Evolutionary conservation across 768 basidiomycete species (phyloP), one percentile per base, ranked within the genome.

Genomic region (Lentinus brumalis): DNA sequence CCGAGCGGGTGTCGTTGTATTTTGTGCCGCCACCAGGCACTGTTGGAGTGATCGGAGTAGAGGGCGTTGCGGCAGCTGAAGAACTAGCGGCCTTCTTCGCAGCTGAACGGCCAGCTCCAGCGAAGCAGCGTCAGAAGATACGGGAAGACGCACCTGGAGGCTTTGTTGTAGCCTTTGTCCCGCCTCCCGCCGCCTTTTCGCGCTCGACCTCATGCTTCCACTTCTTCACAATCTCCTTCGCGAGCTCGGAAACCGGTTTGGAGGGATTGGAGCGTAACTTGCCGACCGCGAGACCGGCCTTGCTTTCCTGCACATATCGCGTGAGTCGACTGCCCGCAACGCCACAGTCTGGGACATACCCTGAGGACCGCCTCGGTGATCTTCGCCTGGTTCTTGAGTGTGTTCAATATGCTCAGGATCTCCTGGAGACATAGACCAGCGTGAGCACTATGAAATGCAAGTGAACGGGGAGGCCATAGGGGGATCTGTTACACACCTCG

Each of bases 151-250:
- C 68, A 81, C 81, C 80, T 66, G 74, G 71, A 35, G 66, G 66
- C 57, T 76, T 78, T 5, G 67, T 18, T 26, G 57, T 50, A 14
- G 53, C 35, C 64, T 66, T 46, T 10, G 42, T 35, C 18, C 68
- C 59, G 15, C 66, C 71, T 7, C 76, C 85, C 0, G 82, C 83
- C 68, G 67, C 68, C 62, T 76, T 76, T 67, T 76, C 74, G 54
- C 85, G 86, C 60, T 94, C 93, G 38, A 96, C 95, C 61, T 89
- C 88, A 32, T 77, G 82, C 75, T 96, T 96, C 94, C 94, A 97
- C 69, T 88, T 90, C 75, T 87, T 92, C 51, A 97, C 95, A 47
- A 96, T 79, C 65, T 94, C 93, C 74, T 96, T 96, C 16, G 95
- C 92, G 6, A 91, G 77, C 65, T 92, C 90, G 8, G 92, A 73